Base-by-base conservation (phyloP, 306 rosid species). In the Malus domestica region DNA sequence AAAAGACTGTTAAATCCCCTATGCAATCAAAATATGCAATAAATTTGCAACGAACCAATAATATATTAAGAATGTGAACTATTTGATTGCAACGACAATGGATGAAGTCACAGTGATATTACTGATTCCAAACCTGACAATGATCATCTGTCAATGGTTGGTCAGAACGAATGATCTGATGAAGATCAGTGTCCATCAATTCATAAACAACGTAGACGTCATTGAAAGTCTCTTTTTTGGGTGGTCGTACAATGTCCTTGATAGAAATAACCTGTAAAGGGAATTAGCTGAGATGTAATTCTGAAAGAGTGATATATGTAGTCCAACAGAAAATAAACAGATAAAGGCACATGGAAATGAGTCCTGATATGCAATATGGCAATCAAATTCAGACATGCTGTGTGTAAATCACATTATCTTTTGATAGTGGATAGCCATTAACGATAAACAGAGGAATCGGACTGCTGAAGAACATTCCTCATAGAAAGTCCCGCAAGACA, bases 101-200 rank as follows among this genome's bases (percentile, higher is more conserved):
- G 54, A 71, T 30, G 30, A 57, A 74, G 49, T 51, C 80, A 60
- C 64, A 55, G 69, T 19, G 66, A 38, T 18, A 64, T 22, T 65
- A 27, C 18, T 33, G 78, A 51, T 52, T 4, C 18, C 84, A 62
- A 85, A 95, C 99, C 97, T 90, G 97, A 79, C 90, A 92, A 64
- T 95, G 99, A 76, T 92, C 93, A 45, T 86, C 87, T 2, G 84
- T 92, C 64, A 95, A 88, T 68, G 85, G 51, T 81, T 95, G 99
- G 66, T 87, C 87, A 66, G 97, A 90, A 70, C 93, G 93, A 87
- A 95, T 88, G 67, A 89, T 85, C 72, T 87, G 92, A 80, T 92
- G 97, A 86, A 95, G 99, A 83, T 95, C 99, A 40, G 97, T 92
- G 83, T 95, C 99, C 99, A 95, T 95, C 83, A 95, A 79, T 80